Conservation (phyloP, 1,139 yeast genomes). For the Diutina pseudorugosa region DNA sequence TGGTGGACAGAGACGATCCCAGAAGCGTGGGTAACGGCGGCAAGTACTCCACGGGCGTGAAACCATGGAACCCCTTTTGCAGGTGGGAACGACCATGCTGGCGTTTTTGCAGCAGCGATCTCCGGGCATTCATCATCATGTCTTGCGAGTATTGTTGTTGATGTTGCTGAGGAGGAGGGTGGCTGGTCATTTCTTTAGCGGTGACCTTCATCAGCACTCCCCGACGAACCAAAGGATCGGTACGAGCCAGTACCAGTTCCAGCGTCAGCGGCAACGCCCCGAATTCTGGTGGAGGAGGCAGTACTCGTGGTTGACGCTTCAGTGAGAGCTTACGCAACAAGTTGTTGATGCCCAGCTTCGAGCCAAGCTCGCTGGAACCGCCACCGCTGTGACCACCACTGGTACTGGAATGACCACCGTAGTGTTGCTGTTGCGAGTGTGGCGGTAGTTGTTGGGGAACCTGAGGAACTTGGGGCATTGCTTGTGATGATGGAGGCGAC, state of each 20-base stretch:
- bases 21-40: conserved; percentile 34
- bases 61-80: conserved; percentile 13
- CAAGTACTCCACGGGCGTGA: conserved; percentile 33
- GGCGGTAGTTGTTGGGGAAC: too few relatives aligned
- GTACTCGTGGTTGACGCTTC: conserved; percentile 12
- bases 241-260: background rate
- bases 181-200: conserved; percentile 35
- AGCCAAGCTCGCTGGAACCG: conserved; percentile 7
- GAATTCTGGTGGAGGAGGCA: conserved; percentile 6
- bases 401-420: background rate
- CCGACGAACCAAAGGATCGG: conserved; percentile 31
- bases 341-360: conserved; percentile 19
- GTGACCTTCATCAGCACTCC: conserved; percentile 53
- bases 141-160: background rate
- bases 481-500: background rate
- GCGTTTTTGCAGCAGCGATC: background rate
- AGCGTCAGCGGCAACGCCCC: conserved; percentile 6
- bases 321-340: conserved; percentile 28
- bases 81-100: background rate
- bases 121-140: too few relatives aligned
- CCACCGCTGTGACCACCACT: too few relatives aligned
- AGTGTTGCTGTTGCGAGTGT: background rate
- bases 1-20: too few relatives aligned
- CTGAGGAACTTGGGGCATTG: background rate
- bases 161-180: background rate